Evolutionary conservation across 306 rosid genomes (phyloP), one percentile per base, ranked within the genome.

Genomic region (Aeschynomene evenia): DNA sequence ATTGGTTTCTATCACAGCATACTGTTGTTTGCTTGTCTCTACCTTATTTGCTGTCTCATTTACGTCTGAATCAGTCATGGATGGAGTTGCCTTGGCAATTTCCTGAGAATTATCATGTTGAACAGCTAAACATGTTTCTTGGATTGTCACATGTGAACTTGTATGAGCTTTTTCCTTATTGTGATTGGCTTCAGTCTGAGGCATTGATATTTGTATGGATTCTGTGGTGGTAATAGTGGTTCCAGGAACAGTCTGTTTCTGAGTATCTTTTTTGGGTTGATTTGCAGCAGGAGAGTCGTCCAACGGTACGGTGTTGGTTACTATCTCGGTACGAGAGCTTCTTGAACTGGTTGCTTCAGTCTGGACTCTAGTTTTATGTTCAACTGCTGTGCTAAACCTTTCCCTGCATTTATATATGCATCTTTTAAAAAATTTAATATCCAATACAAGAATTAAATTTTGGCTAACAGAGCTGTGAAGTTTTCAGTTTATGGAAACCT

Each of bases 331-430:
- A 1, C 0, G 40, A 63, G 76, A 53, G 62, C 14, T 79, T 71
- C 39, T 83, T 18, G 75, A 37, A 22, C 12, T 12, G n/a, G 72
- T 55, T 51, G 29, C 72, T 55, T 81, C 87, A 59, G 52, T 43
- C 4, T 68, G 82, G 2, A 48, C 42, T 40, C 55, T 59, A 11
- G 37, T 54, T 24, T 45, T 77, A 22, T 58, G 69, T 48, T 83
- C 83, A 19, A 24, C 49, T 1, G 70, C 69, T 5, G 42, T 15
- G 71, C 64, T 76, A 57, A 94, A 91, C 71, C 48, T 85, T 83
- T 81, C 87, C 92, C 99, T 94, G 82, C 39, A 83, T 79, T 52
- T 36, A n/a, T 15, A 72, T 70, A 10, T 6, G 18, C 43, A 21
- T 20, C 19, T n/a, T n/a, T 24, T 53, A n/a, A n/a, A n/a, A n/a